These are phyloP conservation scores for Stenogyne calaminthoides DNA, from an alignment of 305 asterid genomes.

Conservation along the genomic window DNA sequence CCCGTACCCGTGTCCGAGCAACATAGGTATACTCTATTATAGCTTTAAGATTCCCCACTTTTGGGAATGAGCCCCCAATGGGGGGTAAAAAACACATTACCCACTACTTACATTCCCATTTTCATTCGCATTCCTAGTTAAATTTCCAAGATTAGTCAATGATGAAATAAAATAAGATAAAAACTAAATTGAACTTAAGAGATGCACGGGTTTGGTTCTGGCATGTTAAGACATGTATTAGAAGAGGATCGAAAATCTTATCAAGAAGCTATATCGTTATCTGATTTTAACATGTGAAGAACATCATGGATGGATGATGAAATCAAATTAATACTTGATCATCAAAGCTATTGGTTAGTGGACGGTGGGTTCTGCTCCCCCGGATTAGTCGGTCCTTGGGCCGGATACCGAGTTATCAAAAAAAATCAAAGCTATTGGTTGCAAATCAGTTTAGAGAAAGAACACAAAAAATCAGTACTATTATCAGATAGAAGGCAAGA, in stretches of 20 bases:
- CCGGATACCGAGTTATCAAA: too few species aligned
- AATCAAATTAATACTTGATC: background rate
- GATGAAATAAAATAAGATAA: background rate
- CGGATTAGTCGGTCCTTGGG: too few species aligned
- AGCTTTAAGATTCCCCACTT: background rate
- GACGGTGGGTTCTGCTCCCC: too few species aligned
- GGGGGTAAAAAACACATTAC: background rate
- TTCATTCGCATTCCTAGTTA: background rate
- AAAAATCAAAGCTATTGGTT: too few species aligned
- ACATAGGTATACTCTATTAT: background rate
- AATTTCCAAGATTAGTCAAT: background rate
- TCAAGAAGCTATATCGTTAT: background rate
- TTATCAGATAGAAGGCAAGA: background rate
- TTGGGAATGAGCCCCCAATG: background rate
- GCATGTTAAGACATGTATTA: background rate
- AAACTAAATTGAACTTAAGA: background rate
- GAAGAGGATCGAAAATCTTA: background rate
- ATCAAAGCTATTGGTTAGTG: too few species aligned
- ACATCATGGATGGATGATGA: background rate
- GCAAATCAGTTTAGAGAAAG: background rate
- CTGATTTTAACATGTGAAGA: background rate
- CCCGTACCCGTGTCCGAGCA: too few species aligned
- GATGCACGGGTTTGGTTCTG: background rate
- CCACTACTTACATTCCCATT: background rate
- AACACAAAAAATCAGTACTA: background rate